Percentiles rank a stretch among this genome's conserved stretches.
These are phyloP conservation scores for Colletotrichum graminicola DNA, from an alignment of 2,329 filamentous ascomycete genomes.

Conservation along the genomic window DNA sequence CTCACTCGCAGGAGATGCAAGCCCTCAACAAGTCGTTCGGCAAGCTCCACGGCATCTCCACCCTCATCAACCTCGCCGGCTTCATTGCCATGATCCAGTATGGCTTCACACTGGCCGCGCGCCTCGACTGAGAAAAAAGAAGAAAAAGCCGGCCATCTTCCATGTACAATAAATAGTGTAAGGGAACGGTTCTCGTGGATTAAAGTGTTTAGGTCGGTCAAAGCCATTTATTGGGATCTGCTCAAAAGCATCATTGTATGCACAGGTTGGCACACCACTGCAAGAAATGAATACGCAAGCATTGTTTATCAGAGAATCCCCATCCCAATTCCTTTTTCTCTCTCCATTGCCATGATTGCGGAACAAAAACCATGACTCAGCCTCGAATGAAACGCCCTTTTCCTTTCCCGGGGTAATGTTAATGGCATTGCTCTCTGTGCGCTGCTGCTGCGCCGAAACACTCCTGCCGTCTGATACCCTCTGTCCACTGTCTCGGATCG, in stretches of 20 bases:
- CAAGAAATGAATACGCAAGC: not conserved
- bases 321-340: not conserved
- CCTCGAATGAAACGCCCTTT: slow-evolving; percentile 36
- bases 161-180: not conserved
- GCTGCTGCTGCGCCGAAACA: slow-evolving; percentile 10
- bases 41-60: slow-evolving; percentile 83
- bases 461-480: slow-evolving; percentile 19
- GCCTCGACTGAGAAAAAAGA: slow-evolving; percentile 60
- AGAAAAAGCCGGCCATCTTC: not conserved
- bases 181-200: not conserved
- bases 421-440: slow-evolving; percentile 31
- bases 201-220: slow-evolving; percentile 7
- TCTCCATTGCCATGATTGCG: not conserved
- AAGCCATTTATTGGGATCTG: slow-evolving; percentile 23
- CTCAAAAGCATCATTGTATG: slow-evolving; percentile 16
- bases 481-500: slow-evolving; percentile 21
- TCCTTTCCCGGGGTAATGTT: slow-evolving; percentile 16
- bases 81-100: slow-evolving; percentile 81
- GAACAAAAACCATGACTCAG: slow-evolving; percentile 13
- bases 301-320: slow-evolving; percentile 7
- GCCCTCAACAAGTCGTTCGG: slow-evolving; percentile 83
- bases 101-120: slow-evolving; percentile 78
- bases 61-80: slow-evolving; percentile 80
- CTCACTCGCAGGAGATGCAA: slow-evolving; percentile 88
- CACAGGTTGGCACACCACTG: slow-evolving; percentile 21